Base-by-base conservation (phyloP, 1,284 basidiomycete genomes). In the Rhodotorula sp. region DNA sequence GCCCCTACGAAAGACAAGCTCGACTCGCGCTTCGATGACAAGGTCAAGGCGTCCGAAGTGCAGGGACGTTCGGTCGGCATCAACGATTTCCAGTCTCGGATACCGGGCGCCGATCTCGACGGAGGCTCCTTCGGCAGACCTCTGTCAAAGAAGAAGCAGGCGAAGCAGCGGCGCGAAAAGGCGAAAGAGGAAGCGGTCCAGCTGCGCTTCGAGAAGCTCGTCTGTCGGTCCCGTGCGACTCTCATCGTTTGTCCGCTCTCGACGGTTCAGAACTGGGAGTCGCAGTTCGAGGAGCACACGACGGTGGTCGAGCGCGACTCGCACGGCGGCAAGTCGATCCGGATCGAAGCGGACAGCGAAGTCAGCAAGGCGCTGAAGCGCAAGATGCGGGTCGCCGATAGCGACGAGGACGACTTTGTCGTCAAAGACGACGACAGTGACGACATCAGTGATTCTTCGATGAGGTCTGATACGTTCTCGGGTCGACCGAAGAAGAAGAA, bases 231-330 rank as follows among this genome's bases (percentile, higher is more conserved):
- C 78, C 88, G 93, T 59, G 97, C 90, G 14, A 98, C 97, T 1
- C 83, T 99, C n/a, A 92, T 99, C 76, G 87, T 99, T 38, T 98
- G 97, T 77, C 97, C 97, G 14, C 85, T 99, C 66, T 95, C 93
- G 31, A 97, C 97, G 2, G 92, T 99, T 1, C 89, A 92, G 60
- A 99, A 98, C 79, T 99, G 97, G 97, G 95, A 99, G 82, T 93
- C 97, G 74, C 97, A 99, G 81, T 91, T 99, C 80, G 87, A 89
- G 70, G 95, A 98, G 80, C 97, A 99, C 81, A 81, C 77, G 93
- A 59, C 92, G 92, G 87, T 86, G 70, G 92, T 92, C 19, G 86
- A 89, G 67, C 91, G 86, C 75, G 14, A 79, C 79, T 34, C 47
- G 48, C 38, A 38, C 65, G 66, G 78, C 70, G 18, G 73, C 73